A percentile compares a stretch with the other conserved stretches of the same genome.
phyloP scores from a whole-genome alignment of 495 filamentous ascomycete species.

The Daldinia concentrica region DNA sequence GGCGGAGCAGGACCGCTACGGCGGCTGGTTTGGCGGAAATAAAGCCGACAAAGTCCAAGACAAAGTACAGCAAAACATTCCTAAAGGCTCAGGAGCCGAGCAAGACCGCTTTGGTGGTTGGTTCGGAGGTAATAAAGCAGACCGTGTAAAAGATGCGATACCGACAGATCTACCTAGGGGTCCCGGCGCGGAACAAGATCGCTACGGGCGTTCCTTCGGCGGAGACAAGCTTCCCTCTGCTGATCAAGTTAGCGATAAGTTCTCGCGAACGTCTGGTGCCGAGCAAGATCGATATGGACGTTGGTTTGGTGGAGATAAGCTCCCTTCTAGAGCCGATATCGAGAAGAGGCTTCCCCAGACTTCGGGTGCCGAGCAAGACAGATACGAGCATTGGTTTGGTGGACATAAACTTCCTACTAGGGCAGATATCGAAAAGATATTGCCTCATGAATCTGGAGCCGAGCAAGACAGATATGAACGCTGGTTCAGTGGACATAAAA shows the following conservation, averaged over 20 bases:
- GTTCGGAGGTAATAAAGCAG: constrained; percentile 33
- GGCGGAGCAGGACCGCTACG: constrained; percentile 32
- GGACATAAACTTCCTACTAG: constrained; percentile 35
- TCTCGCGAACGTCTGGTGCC: constrained; percentile 20
- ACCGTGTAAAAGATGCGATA: constrained; percentile 17
- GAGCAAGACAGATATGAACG: constrained; percentile 38
- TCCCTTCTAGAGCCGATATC: constrained; percentile 30
- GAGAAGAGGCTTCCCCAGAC: constrained; percentile 30
- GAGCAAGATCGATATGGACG: constrained; percentile 34
- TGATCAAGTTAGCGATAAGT: not conserved
- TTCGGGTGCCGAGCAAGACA: constrained; percentile 39
- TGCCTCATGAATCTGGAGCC: constrained; percentile 30
- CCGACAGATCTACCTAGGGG: not conserved
- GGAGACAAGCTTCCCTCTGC: constrained; percentile 29
- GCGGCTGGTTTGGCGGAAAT: constrained; percentile 18
- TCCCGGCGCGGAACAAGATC: constrained; percentile 35
- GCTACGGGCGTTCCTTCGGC: constrained; percentile 30
- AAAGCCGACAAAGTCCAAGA: constrained; percentile 36
- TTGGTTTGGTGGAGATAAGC: constrained; percentile 36
- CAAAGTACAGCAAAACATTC: constrained; percentile 14
- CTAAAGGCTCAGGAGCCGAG: constrained; percentile 27
- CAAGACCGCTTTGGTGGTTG: constrained; percentile 30
- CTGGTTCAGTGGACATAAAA: constrained; percentile 30
- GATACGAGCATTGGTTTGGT: constrained; percentile 41
- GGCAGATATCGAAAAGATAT: constrained; percentile 31